Evolutionary conservation across 2,329 filamentous ascomycete species (phyloP), one percentile per base, ranked within the genome.

Genomic region (Diaporthe eres): DNA sequence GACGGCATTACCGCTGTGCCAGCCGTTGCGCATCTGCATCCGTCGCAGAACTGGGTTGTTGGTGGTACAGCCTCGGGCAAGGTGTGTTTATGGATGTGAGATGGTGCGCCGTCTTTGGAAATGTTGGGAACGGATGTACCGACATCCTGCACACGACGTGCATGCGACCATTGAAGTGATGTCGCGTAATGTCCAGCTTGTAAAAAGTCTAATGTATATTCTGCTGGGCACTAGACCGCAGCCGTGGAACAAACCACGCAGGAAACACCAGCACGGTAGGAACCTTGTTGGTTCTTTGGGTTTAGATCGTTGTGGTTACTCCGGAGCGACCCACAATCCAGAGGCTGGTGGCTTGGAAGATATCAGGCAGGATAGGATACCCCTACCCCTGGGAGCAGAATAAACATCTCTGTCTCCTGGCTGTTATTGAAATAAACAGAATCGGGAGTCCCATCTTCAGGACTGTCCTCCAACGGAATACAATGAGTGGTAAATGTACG

Each of bases 1-100:
- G 95, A 98, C 0, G 94, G 94, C 0, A 98, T 99, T 79, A 98
- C 95, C 0, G 97, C 97, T 9, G 97, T 99, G 5, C 97, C 97
- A 3, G 95, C 97, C 0, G 97, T 98, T 0, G 94, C 95, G 0
- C 94, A 96, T 68, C 97, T 98, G 80, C 97, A 99, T 83, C 94
- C 94, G 0, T 94, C 90, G 0, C 88, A 92, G 83, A 94, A 98
- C 81, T 99, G 97, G 97, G 93, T 99, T 49, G 96, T 94, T 0
- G 96, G 94, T 2, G 97, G 95, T 0, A 98, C 94, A 0, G 95
- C 94, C 0, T 98, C 95, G 81, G 97, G 97, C 2, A 98, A 98
- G 85, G 84, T 98, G 37, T 97, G 94, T 83, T 85, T 99, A 49
- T 99, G 96, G 95, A 93, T 93, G 89, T 98, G 83, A n/a, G 19